A percentile compares a stretch with the other conserved stretches of the same genome.
phyloP scores from a whole-genome alignment of 2,329 filamentous ascomycete species.

The Aspergillus puulaauensis region DNA sequence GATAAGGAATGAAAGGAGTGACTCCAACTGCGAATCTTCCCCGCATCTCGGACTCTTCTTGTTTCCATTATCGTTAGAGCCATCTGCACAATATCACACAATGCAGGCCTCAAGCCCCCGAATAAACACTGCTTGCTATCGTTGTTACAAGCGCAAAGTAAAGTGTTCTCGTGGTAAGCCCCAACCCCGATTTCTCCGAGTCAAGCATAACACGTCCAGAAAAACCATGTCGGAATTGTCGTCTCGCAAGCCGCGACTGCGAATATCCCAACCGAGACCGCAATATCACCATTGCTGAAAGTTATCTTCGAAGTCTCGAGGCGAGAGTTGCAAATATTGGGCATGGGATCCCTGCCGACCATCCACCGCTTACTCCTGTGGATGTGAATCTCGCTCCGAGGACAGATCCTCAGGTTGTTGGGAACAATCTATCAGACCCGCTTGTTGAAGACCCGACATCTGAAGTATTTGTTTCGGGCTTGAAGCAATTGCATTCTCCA shows the following conservation, averaged over 20 bases:
- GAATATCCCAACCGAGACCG: background rate
- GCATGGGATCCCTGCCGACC: background rate
- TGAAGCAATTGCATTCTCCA: background rate
- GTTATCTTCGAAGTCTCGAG: background rate
- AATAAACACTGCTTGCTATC: background rate
- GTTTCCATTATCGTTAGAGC: background rate
- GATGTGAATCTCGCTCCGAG: too few relatives aligned
- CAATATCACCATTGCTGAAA: background rate
- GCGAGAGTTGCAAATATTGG: background rate
- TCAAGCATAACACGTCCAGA: background rate
- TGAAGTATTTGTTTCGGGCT: background rate
- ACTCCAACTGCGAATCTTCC: background rate
- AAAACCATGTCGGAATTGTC: background rate
- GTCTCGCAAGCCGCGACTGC: background rate
- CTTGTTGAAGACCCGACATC: background rate
- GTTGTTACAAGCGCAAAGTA: constrained; percentile 5
- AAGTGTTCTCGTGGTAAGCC: background rate
- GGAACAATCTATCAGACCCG: background rate
- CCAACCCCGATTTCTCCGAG: background rate
- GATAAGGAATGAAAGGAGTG: background rate
- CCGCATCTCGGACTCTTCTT: background rate
- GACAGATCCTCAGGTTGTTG: background rate
- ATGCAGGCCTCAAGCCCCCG: background rate
- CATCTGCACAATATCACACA: background rate
- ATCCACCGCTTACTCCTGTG: background rate